These are phyloP conservation scores for Saccharomycopsis fodiens DNA, from an alignment of 805 yeast species.

Conservation along the genomic window DNA sequence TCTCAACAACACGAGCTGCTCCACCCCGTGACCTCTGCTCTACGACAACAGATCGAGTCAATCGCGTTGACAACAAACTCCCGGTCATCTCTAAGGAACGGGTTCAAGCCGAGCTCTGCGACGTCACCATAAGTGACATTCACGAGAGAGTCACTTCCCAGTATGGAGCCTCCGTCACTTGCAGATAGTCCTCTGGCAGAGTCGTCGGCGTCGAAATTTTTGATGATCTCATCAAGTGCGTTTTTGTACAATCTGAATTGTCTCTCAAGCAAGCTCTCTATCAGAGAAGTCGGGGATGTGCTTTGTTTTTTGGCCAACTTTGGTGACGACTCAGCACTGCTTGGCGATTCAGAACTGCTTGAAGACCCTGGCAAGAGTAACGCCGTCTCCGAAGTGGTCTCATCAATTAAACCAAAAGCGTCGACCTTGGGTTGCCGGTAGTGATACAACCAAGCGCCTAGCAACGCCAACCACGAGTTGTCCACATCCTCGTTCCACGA, in stretches of 20 bases:
- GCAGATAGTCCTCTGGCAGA: too few species aligned
- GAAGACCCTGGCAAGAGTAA: conserved; percentile 43
- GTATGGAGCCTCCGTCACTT: not conserved
- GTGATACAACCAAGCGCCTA: not conserved
- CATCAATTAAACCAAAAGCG: conserved; percentile 68
- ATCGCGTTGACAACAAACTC: conserved; percentile 5
- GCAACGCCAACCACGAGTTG: conserved; percentile 11
- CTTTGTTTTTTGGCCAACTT: not conserved
- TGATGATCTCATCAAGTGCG: conserved; percentile 2
- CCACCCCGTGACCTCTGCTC: not conserved
- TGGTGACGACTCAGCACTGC: not conserved
- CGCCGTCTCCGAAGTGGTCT: conserved; percentile 58
- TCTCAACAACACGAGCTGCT: not conserved
- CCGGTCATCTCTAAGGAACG: conserved; percentile 10
- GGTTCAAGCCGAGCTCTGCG: conserved; percentile 12
- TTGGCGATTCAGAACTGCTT: not conserved
- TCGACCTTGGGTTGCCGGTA: not conserved
- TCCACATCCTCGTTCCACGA: not conserved
- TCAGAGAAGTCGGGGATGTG: not conserved
- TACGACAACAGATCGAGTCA: not conserved
- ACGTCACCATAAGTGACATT: conserved; percentile 10
- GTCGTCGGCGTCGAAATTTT: conserved; percentile 8
- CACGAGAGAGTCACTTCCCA: conserved; percentile 2
- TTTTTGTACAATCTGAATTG: not conserved
- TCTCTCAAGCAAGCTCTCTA: not conserved